These are phyloP conservation scores for Russula sp. DNA, from an alignment of 768 basidiomycete genomes.

Conservation along the genomic window DNA sequence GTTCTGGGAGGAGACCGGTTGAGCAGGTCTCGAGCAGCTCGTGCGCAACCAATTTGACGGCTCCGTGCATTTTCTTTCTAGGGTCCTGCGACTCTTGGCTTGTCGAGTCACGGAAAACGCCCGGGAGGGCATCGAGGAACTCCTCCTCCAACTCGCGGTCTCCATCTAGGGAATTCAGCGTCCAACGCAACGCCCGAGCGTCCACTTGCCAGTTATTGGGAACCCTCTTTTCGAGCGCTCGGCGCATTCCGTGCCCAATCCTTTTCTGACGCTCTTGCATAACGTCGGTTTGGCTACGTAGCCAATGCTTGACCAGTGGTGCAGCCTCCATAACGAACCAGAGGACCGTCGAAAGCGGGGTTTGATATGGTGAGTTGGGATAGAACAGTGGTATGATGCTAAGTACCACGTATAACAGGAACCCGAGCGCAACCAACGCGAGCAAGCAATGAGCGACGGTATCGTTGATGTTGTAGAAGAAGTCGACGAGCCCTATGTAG, in stretches of 20 bases:
- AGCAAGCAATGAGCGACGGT: not conserved
- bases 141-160: not conserved
- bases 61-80: not conserved
- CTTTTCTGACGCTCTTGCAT: not conserved
- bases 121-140: conserved; percentile 2
- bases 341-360: not conserved
- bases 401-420: not conserved
- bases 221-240: not conserved
- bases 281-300: not conserved
- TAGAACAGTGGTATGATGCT: not conserved
- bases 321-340: not conserved
- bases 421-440: not conserved
- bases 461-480: not conserved
- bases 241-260: not conserved
- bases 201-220: not conserved
- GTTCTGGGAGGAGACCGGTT: not conserved
- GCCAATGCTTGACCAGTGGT: not conserved
- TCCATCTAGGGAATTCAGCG: not conserved
- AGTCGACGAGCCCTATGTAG: conserved; percentile 1
- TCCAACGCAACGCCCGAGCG: not conserved
- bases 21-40: not conserved
- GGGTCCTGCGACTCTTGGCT: not conserved
- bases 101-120: not conserved
- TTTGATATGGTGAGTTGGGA: not conserved
- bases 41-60: not conserved